phyloP scores from a whole-genome alignment of 306 rosid genomes.

The Heteromeles arbutifolia region DNA sequence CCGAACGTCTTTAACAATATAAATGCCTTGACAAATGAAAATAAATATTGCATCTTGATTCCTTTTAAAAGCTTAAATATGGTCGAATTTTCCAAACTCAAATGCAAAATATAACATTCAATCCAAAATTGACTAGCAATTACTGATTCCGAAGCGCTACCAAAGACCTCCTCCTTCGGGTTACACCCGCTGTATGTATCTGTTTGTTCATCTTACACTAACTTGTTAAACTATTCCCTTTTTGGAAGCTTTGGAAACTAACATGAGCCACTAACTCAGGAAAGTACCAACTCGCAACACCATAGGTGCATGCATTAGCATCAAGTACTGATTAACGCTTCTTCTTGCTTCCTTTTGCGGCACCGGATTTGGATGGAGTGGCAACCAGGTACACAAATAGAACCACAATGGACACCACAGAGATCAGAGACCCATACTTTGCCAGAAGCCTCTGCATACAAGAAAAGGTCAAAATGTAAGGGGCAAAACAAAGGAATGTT shows the following conservation, averaged over 20 bases:
- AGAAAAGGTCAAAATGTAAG: neutral
- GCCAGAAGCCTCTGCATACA: constrained; percentile 69
- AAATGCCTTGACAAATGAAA: neutral
- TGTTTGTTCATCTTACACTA: constrained; percentile 4
- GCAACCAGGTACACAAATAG: constrained; percentile 66
- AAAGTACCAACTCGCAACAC: neutral
- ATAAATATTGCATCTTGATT: neutral
- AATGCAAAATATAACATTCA: constrained; percentile 2
- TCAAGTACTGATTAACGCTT: constrained; percentile 46
- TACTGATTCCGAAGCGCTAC: neutral
- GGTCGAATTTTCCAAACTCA: neutral
- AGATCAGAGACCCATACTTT: constrained; percentile 80
- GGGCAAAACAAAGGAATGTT: neutral
- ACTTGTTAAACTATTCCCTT: constrained; percentile 10
- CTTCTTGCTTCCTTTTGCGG: constrained; percentile 87
- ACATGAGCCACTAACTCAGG: neutral
- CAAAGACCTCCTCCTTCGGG: constrained; percentile 11
- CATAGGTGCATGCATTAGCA: neutral
- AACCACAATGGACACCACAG: constrained; percentile 66
- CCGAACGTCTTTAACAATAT: neutral
- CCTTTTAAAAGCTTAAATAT: neutral
- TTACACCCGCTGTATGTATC: constrained; percentile 1
- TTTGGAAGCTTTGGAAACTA: constrained; percentile 4
- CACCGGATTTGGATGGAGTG: constrained; percentile 71
- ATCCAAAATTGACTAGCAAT: constrained; percentile 24